phyloP scores from a whole-genome alignment of 2,329 filamentous ascomycete species.

The Calonectria pseudoturangicola region DNA sequence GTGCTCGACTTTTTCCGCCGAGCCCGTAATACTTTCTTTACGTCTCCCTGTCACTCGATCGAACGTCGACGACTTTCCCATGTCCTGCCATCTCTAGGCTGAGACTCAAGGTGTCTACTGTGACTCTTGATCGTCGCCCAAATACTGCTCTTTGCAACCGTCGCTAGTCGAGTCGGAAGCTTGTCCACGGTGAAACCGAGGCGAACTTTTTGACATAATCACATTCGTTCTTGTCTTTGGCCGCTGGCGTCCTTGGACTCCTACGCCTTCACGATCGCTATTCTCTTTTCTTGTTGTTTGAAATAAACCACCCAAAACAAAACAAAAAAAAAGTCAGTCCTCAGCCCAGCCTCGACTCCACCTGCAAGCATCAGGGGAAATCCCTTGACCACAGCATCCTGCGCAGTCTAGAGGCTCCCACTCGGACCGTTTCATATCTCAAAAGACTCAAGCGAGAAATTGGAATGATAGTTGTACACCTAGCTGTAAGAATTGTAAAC shows the following conservation, averaged over 20 bases:
- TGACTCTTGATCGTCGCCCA: conserved; percentile 57
- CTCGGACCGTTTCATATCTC: not conserved
- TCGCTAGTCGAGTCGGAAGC: conserved; percentile 52
- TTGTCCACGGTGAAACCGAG: conserved; percentile 69
- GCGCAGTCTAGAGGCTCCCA: not conserved
- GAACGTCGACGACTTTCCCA: conserved; percentile 54
- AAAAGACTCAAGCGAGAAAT: not conserved
- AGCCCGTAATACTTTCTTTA: conserved; percentile 54
- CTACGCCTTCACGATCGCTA: conserved; percentile 60
- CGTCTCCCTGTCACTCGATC: conserved; percentile 47
- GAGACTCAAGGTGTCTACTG: conserved; percentile 57
- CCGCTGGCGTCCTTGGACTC: conserved; percentile 75
- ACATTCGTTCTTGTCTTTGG: conserved; percentile 65
- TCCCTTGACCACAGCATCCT: not conserved
- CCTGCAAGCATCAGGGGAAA: conserved; percentile 36
- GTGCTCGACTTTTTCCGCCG: conserved; percentile 48
- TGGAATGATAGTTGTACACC: not conserved
- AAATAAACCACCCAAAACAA: conserved; percentile 38
- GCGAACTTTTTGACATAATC: conserved; percentile 60
- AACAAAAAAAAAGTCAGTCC: conserved; percentile 52
- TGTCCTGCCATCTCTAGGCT: conserved; percentile 58
- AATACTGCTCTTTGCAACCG: conserved; percentile 46
- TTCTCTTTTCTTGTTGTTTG: conserved; percentile 53
- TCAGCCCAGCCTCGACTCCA: conserved; percentile 32
- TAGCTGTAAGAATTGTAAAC: not conserved